Base-by-base conservation (phyloP, 441 rosid genomes). In the Eutrema salsugineum region DNA sequence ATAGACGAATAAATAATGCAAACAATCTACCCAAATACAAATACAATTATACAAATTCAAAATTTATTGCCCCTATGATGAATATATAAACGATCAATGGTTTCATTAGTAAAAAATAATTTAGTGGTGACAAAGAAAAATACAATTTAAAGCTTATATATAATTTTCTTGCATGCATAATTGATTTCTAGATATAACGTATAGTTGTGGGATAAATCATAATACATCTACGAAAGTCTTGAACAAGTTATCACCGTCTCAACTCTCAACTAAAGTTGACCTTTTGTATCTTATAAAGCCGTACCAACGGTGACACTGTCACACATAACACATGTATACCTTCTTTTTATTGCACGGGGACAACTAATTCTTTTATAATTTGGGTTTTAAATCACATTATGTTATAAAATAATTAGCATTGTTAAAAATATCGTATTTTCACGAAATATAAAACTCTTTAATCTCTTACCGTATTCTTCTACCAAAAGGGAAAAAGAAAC, bases 221-320 rank as follows among this genome's bases (percentile, higher is more conserved):
- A n/a, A n/a, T n/a, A n/a, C 8, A 46, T 33, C 17, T n/a, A 47
- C 61, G 40, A 40, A 28, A 61, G 27, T 35, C 40, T 7, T 51
- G 30, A 73, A 30, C 59, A 54, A 64, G 43, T 56, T 56, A 16
- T 36, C n/a, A 54, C 11, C 30, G 22, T 71, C 67, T 58, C 72
- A 73, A 32, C 67, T 73, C n/a, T n/a, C 22, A 24, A 3, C 27
- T 3, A 73, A 51, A 67, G 68, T 67, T 74, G 73, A 74, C 63
- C 6, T 67, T 67, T 60, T 67, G 40, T 49, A 67, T 67, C 63
- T 36, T 43, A 60, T 12, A 44, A 58, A 35, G 64, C 15, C 64
- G 44, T 54, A 68, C 70, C 51, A 68, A 61, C 78, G 35, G 68
- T 75, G 73, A 75, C 70, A 61, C 78, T 27, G 68, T 75, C 69